Base-by-base conservation (phyloP, 225 moss, liverwort and hornwort genomes). In the Anthoceros angustus region DNA sequence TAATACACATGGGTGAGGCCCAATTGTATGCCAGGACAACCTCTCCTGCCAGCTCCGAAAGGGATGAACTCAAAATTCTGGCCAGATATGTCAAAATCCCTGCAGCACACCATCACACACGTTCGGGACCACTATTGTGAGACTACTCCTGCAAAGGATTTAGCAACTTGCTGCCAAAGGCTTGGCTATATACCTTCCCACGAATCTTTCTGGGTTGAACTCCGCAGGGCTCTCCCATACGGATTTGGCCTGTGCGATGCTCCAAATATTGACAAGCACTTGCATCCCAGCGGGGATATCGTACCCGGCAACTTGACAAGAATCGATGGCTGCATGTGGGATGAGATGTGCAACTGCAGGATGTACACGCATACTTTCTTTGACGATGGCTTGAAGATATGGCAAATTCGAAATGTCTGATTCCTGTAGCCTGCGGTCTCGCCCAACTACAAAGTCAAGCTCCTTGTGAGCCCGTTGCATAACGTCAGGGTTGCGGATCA, bases 261-360 rank as follows among this genome's bases (percentile, higher is more conserved):
- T 55, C 8, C 8, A 55, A 55, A 18, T 20, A 23, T 55, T 55
- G 8, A 55, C 14, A 23, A 55, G 23, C 10, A 55, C 55, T 5
- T 18, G 18, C n/a, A 20, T 55, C 8, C 55, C 55, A 7, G 55
- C 55, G 18, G 55, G 55, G 18, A 55, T 55, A 12, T 9, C 55
- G 55, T 55, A 55, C 5, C 55, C 55, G 5, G 55, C 55, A 23
- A 55, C 55, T 55, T 55, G 55, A 15, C n/a, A 18, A 18, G 55
- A 55, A 23, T 55, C n/a, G 55, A 55, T 55, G 55, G 55, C 55
- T 18, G 55, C 55, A 55, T 55, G 55, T n/a, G 55, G 55, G 23
- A 55, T 9, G 0, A 55, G 55, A 18, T 18, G 7, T 18, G 55
- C 15, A n/a, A 11, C 55, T 8, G 55, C 8, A 7, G 55, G 55